A percentile compares a stretch with the other conserved stretches of the same genome.
phyloP scores from a whole-genome alignment of 2,329 filamentous ascomycete genomes.

The Rutstroemia sp. region DNA sequence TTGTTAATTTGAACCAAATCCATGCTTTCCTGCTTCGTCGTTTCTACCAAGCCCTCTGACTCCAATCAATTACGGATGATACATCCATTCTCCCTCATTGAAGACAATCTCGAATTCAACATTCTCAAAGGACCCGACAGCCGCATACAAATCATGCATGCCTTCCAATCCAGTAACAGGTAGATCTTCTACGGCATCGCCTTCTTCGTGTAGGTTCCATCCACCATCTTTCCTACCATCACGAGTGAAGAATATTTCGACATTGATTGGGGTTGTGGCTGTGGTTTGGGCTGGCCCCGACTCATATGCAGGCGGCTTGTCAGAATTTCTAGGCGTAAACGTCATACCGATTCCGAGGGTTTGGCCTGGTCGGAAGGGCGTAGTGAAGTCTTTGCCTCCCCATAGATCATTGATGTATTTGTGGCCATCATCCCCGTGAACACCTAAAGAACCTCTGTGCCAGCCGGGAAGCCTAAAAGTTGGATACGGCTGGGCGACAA shows the following conservation, averaged over 20 bases:
- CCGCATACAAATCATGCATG: constrained; percentile 61
- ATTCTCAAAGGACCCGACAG: constrained; percentile 63
- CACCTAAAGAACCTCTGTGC: constrained; percentile 66
- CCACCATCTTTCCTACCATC: constrained; percentile 51
- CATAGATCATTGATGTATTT: constrained; percentile 68
- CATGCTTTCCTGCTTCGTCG: too few relatives aligned
- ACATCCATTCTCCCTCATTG: constrained; percentile 51
- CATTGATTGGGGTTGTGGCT: constrained; percentile 32
- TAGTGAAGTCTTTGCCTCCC: constrained; percentile 64
- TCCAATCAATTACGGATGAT: constrained; percentile 25
- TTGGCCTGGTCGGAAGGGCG: constrained; percentile 55
- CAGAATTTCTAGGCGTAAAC: constrained; percentile 33
- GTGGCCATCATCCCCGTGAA: constrained; percentile 76
- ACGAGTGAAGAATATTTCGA: constrained; percentile 63
- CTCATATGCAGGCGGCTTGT: constrained; percentile 27
- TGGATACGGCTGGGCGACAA: constrained; percentile 67
- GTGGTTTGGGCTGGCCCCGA: constrained; percentile 20
- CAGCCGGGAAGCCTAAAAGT: constrained; percentile 72
- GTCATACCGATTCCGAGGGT: constrained; percentile 67
- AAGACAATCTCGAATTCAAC: constrained; percentile 63
- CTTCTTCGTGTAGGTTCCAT: constrained; percentile 72
- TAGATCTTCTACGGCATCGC: constrained; percentile 53
- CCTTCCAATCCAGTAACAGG: constrained; percentile 63
- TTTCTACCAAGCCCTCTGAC: too few relatives aligned
- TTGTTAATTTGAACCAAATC: too few relatives aligned